phyloP scores from a whole-genome alignment of 2,329 filamentous ascomycete genomes.

The Huntiella abstrusa region DNA sequence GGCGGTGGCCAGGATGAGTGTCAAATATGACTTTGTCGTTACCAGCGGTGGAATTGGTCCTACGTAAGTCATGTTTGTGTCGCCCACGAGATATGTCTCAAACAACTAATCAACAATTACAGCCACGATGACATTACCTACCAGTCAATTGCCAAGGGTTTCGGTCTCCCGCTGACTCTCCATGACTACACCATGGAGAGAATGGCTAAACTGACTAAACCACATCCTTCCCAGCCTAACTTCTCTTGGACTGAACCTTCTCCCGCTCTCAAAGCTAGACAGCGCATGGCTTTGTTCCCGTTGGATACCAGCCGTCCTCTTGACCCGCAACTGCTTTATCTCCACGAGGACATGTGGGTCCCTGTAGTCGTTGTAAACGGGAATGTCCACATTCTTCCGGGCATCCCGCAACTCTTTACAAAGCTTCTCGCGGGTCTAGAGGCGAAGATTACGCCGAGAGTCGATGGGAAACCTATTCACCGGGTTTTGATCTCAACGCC shows the following conservation, averaged over 20 bases:
- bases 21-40: constrained; percentile 81
- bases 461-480: constrained; percentile 55
- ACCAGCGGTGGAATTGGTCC: constrained; percentile 89
- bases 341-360: constrained; percentile 71
- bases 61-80: constrained; percentile 39
- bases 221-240: constrained; percentile 49
- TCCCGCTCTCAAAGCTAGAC: constrained; percentile 57
- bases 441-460: constrained; percentile 46
- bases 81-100: too few species aligned
- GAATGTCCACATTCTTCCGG: constrained; percentile 84
- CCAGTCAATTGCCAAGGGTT: constrained; percentile 79
- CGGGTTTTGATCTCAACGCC: constrained; percentile 76
- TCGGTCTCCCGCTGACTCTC: constrained; percentile 54
- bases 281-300: constrained; percentile 81
- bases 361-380: constrained; percentile 77
- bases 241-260: constrained; percentile 78
- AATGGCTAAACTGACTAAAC: constrained; percentile 68
- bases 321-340: constrained; percentile 59
- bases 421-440: constrained; percentile 59
- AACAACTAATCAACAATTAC: not conserved
- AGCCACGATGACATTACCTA: constrained; percentile 98
- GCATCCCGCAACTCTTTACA: constrained; percentile 70
- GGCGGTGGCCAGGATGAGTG: constrained; percentile 70
- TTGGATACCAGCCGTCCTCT: constrained; percentile 47
- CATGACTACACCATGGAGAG: constrained; percentile 59